These are phyloP conservation scores for Chalciporus chontae DNA, from an alignment of 768 basidiomycete species.

Conservation along the genomic window DNA sequence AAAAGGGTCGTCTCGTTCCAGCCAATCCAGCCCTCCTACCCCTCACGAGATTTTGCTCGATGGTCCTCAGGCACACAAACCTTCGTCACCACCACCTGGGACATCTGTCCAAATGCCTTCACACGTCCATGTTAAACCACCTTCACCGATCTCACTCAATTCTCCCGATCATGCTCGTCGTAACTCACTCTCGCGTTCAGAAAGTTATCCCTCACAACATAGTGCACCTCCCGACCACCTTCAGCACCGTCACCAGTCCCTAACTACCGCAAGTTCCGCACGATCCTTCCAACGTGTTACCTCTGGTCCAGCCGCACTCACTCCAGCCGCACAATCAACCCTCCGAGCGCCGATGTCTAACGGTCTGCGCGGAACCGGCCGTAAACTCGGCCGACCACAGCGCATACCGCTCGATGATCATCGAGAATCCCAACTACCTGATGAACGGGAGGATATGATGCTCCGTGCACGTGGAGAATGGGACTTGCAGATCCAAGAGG, in stretches of 20 bases:
- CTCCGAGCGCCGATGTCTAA: constrained; percentile 29
- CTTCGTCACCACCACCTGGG: constrained; percentile 24
- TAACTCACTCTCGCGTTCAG: constrained; percentile 60
- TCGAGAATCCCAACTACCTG: constrained; percentile 28
- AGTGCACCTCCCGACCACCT: constrained; percentile 28
- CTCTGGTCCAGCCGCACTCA: constrained; percentile 51
- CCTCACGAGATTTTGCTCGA: constrained; percentile 34
- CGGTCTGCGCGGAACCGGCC: constrained; percentile 33
- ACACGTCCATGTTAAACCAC: constrained; percentile 23
- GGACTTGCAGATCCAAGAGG: constrained; percentile 32
- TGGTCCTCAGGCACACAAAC: constrained; percentile 20
- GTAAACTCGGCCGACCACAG: constrained; percentile 33
- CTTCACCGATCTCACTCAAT: constrained; percentile 34
- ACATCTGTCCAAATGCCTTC: constrained; percentile 17
- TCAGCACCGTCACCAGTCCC: constrained; percentile 29
- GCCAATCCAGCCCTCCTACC: constrained; percentile 39
- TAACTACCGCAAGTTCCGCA: constrained; percentile 19
- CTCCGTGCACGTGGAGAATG: constrained; percentile 28
- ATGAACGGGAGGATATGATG: constrained; percentile 35
- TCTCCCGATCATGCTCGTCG: constrained; percentile 41
- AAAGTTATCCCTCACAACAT: constrained; percentile 52
- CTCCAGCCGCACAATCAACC: constrained; percentile 27
- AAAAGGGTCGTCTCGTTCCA: constrained; percentile 39
- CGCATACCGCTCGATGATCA: constrained; percentile 37
- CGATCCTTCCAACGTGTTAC: constrained; percentile 66